Conservation (phyloP, 2,329 filamentous ascomycete genomes). For the Leptographium galeiforme region DNA sequence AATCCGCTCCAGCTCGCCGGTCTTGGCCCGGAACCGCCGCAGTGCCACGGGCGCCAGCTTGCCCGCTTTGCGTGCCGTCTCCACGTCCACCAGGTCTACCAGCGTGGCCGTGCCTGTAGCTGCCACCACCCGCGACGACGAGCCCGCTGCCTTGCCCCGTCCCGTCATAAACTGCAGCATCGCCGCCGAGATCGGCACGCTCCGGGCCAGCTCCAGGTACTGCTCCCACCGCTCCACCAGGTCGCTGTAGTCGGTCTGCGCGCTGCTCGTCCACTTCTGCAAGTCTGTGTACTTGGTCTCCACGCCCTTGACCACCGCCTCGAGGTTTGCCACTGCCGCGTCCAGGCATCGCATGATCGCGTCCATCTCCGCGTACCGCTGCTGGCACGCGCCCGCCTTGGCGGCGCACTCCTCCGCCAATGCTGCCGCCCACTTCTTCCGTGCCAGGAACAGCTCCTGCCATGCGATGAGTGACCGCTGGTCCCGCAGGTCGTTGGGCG, state of each 20-base stretch:
- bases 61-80: conserved; percentile 60
- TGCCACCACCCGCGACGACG: conserved; percentile 21
- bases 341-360: conserved; percentile 69
- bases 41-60: conserved; percentile 46
- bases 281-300: conserved; percentile 60
- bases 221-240: conserved; percentile 54
- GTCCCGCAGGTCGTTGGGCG: conserved; percentile 73
- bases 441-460: conserved; percentile 71
- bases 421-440: conserved; percentile 64
- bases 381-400: conserved; percentile 48
- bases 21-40: conserved; percentile 44
- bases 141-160: conserved; percentile 15
- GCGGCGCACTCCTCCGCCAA: conserved; percentile 55
- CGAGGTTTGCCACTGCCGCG: conserved; percentile 75
- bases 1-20: conserved; percentile 46
- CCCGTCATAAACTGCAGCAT: conserved; percentile 56
- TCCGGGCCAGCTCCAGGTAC: conserved; percentile 50
- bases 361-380: conserved; percentile 58
- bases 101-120: conserved; percentile 36
- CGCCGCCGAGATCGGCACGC: conserved; percentile 48
- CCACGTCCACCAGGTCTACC: conserved; percentile 62
- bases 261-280: conserved; percentile 55
- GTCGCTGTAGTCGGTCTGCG: conserved; percentile 53
- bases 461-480: conserved; percentile 75
- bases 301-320: conserved; percentile 57